Evolutionary conservation across 2,329 filamentous ascomycete genomes (phyloP), one percentile per base, ranked within the genome.

Genomic region (Leptodontidium sp.): DNA sequence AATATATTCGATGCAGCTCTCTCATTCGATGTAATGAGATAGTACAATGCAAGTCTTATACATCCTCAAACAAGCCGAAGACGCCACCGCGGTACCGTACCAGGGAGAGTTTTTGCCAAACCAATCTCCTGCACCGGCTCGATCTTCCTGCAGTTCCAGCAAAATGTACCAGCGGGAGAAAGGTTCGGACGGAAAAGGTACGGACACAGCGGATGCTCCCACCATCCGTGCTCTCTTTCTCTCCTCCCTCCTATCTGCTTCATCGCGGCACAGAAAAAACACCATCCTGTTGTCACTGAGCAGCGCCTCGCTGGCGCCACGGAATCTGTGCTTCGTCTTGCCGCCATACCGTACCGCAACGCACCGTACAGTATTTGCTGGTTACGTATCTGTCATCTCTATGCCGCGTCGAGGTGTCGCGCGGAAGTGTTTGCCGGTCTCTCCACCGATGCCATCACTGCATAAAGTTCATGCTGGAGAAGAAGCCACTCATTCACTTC

Each of bases 391-490:
- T 59, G 38, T 40, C 4, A 8, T 59, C 38, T 40, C 35, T 59
- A 38, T 59, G 35, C 21, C 35, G 55, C 35, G 21, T 58, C 32
- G 40, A 24, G 35, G 40, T 15, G 40, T 17, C n/a, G 35, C 35
- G 38, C n/a, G 35, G 35, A 58, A 24, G 55, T 58, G 35, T 43
- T 40, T 58, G 55, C 35, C 55, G 40, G 35, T 24, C 55, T 43
- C 57, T 59, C 45, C 57, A 59, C 38, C 57, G 21, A 43, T 40
- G n/a, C 40, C 57, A 45, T 59, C 57, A 59, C 57, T 59, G 57
- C 57, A 29, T 45, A 59, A 45, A 4, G n/a, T 45, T 24, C 21
- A 29, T 40, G 47, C 47, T 21, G 11, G n/a, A 21, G n/a, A 50
- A 8, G 5, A 9, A 40, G 8, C 11, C 38, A 8, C 9, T 29